Percentiles rank a stretch among this genome's conserved stretches.
phyloP scores from a whole-genome alignment of 345 rosid genomes.

The Ceriops zippeliana region DNA sequence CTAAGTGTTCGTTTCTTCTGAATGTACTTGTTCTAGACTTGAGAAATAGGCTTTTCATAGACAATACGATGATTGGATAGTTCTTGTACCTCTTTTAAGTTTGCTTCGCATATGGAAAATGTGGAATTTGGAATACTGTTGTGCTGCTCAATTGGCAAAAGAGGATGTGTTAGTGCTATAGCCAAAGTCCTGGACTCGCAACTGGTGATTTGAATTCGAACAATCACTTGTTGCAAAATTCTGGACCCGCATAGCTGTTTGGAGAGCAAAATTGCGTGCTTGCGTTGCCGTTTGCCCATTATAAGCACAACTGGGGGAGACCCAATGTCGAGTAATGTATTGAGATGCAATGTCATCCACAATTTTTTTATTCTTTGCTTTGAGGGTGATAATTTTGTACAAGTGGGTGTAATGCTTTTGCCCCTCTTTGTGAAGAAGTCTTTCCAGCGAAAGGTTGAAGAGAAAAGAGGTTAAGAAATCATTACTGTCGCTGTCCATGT shows the following conservation, averaged over 20 bases:
- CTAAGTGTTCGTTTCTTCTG: no score
- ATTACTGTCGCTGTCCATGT: constrained; percentile 5
- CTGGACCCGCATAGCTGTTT: neutral
- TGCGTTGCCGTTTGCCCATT: neutral
- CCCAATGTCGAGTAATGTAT: neutral
- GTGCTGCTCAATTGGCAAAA: no score
- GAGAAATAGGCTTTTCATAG: no score
- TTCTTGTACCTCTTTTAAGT: no score
- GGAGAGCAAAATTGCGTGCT: neutral
- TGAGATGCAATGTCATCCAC: neutral
- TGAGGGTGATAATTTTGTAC: neutral
- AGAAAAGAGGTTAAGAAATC: constrained; percentile 4
- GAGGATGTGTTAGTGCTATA: no score
- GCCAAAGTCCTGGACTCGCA: no score
- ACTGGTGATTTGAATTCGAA: no score
- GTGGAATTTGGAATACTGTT: no score
- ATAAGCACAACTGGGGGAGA: no score
- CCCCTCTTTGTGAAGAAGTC: constrained; percentile 10
- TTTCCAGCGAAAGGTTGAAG: neutral
- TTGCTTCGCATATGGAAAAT: no score
- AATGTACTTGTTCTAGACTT: no score
- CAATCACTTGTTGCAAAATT: neutral
- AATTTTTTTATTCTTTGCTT: neutral
- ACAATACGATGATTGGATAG: no score
- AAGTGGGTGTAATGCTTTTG: constrained; percentile 8